Conservation (phyloP, 768 basidiomycete species). For the Tephrocybe sp. region DNA sequence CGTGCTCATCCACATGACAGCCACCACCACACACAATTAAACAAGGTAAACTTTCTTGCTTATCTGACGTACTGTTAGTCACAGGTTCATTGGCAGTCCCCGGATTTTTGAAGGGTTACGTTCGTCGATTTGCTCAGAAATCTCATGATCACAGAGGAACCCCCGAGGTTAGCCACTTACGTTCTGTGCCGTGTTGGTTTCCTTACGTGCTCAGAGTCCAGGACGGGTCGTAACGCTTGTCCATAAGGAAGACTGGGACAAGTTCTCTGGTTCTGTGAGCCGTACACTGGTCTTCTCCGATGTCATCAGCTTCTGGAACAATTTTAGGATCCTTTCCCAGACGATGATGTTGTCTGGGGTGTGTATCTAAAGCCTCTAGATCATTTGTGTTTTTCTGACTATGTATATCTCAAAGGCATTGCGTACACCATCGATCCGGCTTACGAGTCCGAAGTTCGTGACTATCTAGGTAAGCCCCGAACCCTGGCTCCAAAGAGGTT, state of each 20-base stretch:
- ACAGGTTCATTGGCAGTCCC: slow-evolving; percentile 40
- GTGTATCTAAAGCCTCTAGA: slow-evolving; percentile 15
- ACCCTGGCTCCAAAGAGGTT: neutral
- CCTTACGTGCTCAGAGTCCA: slow-evolving; percentile 51
- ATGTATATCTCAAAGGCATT: slow-evolving; percentile 54
- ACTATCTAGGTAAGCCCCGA: slow-evolving; percentile 66
- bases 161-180: slow-evolving; percentile 52
- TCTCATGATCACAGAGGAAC: slow-evolving; percentile 94
- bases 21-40: slow-evolving; percentile 77
- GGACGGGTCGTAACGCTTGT: slow-evolving; percentile 90
- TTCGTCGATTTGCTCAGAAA: slow-evolving; percentile 85
- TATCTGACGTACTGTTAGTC: neutral
- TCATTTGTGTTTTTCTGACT: neutral
- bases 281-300: neutral
- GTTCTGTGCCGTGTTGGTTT: neutral
- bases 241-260: slow-evolving; percentile 85
- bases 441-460: slow-evolving; percentile 72
- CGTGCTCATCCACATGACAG: slow-evolving; percentile 38
- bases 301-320: neutral
- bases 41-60: slow-evolving; percentile 44
- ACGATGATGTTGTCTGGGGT: slow-evolving; percentile 88
- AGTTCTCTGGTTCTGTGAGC: slow-evolving; percentile 63
- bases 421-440: slow-evolving; percentile 85
- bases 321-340: slow-evolving; percentile 60
- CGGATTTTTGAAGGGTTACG: slow-evolving; percentile 88